A percentile compares a stretch with the other conserved stretches of the same genome.
Evolutionary conservation across 768 basidiomycete genomes (phyloP).

Genomic region (Suillus discolor): DNA sequence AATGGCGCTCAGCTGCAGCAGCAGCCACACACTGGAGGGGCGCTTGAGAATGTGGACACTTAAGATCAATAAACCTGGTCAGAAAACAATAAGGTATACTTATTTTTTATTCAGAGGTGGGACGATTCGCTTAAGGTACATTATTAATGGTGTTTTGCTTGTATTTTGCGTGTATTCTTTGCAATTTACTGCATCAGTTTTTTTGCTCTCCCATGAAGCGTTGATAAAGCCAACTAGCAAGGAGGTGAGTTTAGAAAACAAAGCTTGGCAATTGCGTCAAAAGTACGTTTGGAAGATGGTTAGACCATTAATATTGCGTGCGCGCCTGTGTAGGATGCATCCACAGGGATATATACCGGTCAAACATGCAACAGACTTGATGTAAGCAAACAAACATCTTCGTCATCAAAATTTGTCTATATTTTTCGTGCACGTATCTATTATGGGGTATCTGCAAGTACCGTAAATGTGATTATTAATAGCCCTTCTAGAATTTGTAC

Average conservation of each 20-base stretch:
- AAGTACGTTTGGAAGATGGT: background rate
- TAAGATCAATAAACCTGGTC: background rate
- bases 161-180: background rate
- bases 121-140: background rate
- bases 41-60: too few relatives aligned
- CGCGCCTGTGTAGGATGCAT: background rate
- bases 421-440: background rate
- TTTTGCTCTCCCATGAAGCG: background rate
- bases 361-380: background rate
- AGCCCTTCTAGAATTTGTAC: slow-evolving; percentile 26
- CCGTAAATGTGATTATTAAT: background rate
- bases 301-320: background rate
- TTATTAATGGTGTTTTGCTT: background rate
- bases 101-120: background rate
- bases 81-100: background rate
- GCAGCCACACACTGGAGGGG: slow-evolving; percentile 32
- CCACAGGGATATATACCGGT: background rate
- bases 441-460: background rate
- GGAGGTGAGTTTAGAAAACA: background rate
- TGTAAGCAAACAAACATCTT: background rate
- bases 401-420: background rate
- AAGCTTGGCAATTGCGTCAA: background rate
- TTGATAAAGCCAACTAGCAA: background rate
- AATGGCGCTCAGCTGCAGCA: slow-evolving; percentile 35
- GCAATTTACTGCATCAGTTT: background rate